Conservation (phyloP, 208 protist species). For the Leishmania martiniquensis region DNA sequence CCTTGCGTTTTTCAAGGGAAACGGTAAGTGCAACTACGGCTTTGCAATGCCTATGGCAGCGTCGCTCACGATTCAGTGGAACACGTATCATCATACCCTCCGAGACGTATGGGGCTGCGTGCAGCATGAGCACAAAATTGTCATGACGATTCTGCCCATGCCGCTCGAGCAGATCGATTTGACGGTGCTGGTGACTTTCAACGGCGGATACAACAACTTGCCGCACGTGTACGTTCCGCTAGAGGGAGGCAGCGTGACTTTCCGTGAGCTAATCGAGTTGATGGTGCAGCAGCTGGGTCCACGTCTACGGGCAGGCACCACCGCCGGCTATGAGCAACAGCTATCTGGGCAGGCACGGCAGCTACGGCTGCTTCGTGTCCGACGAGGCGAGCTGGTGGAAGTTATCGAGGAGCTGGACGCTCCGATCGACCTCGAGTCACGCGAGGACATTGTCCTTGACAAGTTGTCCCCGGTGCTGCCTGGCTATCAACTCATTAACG, state of each 20-base stretch:
- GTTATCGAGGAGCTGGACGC: slow-evolving; percentile 19
- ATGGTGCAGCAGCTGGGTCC: slow-evolving; percentile 38
- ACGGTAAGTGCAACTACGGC: slow-evolving; percentile 17
- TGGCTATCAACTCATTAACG: slow-evolving; percentile 45
- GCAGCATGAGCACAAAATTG: slow-evolving; percentile 30
- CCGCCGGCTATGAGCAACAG: slow-evolving; percentile 22
- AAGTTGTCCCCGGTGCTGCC: slow-evolving; percentile 17
- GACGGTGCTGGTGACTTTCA: slow-evolving; percentile 30
- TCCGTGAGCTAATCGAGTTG: slow-evolving; percentile 32
- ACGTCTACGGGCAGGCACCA: slow-evolving; percentile 9
- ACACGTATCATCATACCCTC: slow-evolving; percentile 12
- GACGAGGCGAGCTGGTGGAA: slow-evolving; percentile 18
- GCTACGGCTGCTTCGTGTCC: slow-evolving; percentile 38
- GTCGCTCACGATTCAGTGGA: slow-evolving; percentile 3
- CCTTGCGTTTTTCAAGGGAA: slow-evolving; percentile 42
- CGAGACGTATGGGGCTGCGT: slow-evolving; percentile 25
- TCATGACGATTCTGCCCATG: slow-evolving; percentile 49
- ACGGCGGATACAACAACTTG: slow-evolving; percentile 46
- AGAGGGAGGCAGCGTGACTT: slow-evolving; percentile 14
- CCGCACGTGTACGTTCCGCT: slow-evolving; percentile 46
- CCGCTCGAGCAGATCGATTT: slow-evolving; percentile 31
- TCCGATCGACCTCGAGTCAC: slow-evolving; percentile 4
- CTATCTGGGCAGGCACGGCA: slow-evolving; percentile 1
- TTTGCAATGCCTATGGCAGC: slow-evolving; percentile 20
- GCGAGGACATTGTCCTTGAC: slow-evolving; percentile 32